phyloP scores from a whole-genome alignment of 1,284 basidiomycete species.

The Stygiomarasmius scandens region DNA sequence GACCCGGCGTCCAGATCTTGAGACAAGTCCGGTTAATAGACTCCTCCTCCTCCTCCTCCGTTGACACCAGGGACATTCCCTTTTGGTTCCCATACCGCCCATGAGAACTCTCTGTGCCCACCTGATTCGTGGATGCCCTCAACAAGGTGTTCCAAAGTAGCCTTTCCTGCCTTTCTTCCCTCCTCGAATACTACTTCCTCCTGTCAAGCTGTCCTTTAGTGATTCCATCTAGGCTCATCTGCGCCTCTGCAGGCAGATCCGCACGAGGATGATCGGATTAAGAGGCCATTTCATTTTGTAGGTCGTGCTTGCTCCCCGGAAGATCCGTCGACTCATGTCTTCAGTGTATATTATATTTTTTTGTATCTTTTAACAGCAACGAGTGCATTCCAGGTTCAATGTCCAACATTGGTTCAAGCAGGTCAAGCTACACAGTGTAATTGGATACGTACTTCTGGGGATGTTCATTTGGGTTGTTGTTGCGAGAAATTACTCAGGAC shows the following conservation, averaged over 20 bases:
- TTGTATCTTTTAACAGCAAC: not conserved
- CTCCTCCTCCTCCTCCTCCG: no score
- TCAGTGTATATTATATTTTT: not conserved
- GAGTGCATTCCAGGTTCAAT: not conserved
- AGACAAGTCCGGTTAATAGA: no score
- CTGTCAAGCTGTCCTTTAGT: not conserved
- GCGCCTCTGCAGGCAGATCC: not conserved
- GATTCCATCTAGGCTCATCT: not conserved
- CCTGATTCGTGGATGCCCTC: no score
- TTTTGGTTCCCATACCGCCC: no score
- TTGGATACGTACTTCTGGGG: not conserved
- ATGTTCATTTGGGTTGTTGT: not conserved
- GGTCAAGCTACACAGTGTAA: not conserved
- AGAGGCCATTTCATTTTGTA: not conserved
- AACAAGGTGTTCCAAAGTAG: not conserved
- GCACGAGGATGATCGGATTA: not conserved
- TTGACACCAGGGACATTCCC: no score
- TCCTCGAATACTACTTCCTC: not conserved
- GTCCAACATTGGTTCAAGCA: not conserved
- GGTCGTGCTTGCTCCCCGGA: not conserved
- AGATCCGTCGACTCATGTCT: not conserved
- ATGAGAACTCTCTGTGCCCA: no score
- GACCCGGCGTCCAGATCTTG: no score
- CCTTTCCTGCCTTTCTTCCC: not conserved
- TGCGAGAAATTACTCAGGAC: not conserved